Conservation (phyloP, 2,329 filamentous ascomycete genomes). For the Claviceps capensis region DNA sequence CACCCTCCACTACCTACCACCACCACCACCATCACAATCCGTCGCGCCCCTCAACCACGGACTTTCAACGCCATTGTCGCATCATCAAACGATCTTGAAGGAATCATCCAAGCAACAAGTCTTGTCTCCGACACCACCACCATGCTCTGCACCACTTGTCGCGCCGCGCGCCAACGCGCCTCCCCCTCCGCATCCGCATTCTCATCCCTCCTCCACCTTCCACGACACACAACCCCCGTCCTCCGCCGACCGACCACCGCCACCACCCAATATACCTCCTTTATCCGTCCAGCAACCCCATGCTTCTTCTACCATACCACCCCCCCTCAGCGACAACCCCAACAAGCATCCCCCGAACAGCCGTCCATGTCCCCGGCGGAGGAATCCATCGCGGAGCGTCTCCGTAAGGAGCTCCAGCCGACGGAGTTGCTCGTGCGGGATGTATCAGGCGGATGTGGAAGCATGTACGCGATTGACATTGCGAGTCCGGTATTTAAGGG, state of each 20-base stretch:
- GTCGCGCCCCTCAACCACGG: no score
- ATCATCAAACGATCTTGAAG: no score
- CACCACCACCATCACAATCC: no score
- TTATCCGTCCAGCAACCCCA: background rate
- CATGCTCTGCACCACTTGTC: background rate
- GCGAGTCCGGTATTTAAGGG: conserved; percentile 59
- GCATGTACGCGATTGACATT: conserved; percentile 78
- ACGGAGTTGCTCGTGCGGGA: conserved; percentile 54
- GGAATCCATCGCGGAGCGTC: conserved; percentile 41
- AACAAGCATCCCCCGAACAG: background rate
- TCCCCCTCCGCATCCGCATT: background rate
- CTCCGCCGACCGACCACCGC: background rate
- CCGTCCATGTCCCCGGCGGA: conserved; percentile 35
- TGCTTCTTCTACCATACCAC: background rate
- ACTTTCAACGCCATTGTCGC: no score
- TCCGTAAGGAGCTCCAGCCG: conserved; percentile 35
- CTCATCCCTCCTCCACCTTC: background rate
- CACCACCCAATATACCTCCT: background rate
- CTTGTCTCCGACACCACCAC: no score
- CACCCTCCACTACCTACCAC: no score
- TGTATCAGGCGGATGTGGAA: conserved; percentile 71
- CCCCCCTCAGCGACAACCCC: background rate
- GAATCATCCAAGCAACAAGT: no score
- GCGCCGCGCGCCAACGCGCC: background rate
- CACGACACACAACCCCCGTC: background rate